Base-by-base conservation (phyloP, 2,329 filamentous ascomycete species). In the Cladosporium colombiae region DNA sequence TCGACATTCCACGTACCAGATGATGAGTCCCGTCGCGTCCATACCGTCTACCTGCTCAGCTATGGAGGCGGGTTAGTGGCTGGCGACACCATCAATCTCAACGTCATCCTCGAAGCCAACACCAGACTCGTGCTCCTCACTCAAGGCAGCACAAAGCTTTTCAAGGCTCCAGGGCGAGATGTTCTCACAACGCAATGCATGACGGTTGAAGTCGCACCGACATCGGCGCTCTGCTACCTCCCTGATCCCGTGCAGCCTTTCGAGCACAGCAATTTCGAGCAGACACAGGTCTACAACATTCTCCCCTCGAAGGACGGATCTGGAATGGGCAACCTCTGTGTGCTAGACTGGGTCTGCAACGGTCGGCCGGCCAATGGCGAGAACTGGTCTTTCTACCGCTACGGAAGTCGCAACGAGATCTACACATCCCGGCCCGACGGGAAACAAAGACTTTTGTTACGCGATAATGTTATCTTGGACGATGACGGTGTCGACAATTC, bases 171-270 rank as follows among this genome's bases (percentile, higher is more conserved):
- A 57, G 80, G 82, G 64, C 79, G 80, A 59, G 76, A 74, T 58
- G 65, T 80, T 7, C 33, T 75, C 25, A 77, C 74, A 59, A 73
- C 68, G 49, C 76, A 78, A 65, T 65, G 65, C 31, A 80, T 85
- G 73, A 79, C 79, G 40, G 82, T 86, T 8, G 74, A 76, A 53
- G 74, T 88, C 18, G 79, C 77, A 44, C 72, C 79, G 18, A 78
- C 80, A 66, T 80, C 85, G 23, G 85, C 84, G 27, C 76, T 89
- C 53, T 84, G 84, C 70, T 88, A 88, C 67, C 85, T 98, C 13
- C 95, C 95, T 0, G 95, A 99, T 76, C 95, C 95, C 0, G 91
- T 96, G 3, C 94, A 97, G 76, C 95, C 95, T 0, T 98, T 96
- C 76, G 88, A 88, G 67, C 85, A 87, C 68, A 96, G 92, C 74